phyloP scores from a whole-genome alignment of 2,329 filamentous ascomycete genomes.

The Paecilomyces niveus region DNA sequence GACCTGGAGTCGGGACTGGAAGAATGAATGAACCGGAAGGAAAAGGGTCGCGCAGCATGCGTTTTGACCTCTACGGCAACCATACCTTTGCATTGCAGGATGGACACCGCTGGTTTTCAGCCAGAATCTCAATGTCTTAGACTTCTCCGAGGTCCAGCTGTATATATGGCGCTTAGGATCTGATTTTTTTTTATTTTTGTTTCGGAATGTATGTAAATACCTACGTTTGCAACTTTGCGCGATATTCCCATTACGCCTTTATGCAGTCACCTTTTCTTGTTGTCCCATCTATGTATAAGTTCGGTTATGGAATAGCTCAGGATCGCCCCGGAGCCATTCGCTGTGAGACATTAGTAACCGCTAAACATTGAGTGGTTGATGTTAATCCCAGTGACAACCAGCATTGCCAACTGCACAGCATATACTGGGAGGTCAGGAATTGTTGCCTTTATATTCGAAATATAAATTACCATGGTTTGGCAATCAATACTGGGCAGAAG shows the following conservation, averaged over 20 bases:
- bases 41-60: not conserved
- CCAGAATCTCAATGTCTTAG: not conserved
- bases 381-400: not conserved
- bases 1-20: not conserved
- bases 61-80: not conserved
- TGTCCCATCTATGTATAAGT: not conserved
- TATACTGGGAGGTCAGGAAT: not conserved
- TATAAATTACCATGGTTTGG: not conserved
- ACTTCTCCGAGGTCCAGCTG: conserved; percentile 3
- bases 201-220: conserved; percentile 10
- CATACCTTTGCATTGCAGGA: not conserved
- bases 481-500: not conserved
- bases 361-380: not conserved
- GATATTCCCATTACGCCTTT: not conserved
- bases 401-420: not conserved
- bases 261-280: not conserved
- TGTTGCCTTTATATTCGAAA: not conserved
- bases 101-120: not conserved
- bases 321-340: not conserved
- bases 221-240: conserved; percentile 3
- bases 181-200: conserved; percentile 3
- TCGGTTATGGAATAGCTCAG: not conserved
- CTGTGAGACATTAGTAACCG: not conserved
- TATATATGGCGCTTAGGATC: conserved; percentile 10
- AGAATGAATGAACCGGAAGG: conserved; percentile 1